phyloP scores from a whole-genome alignment of 75 land plant species.

The Chamaecyparis obtusa region DNA sequence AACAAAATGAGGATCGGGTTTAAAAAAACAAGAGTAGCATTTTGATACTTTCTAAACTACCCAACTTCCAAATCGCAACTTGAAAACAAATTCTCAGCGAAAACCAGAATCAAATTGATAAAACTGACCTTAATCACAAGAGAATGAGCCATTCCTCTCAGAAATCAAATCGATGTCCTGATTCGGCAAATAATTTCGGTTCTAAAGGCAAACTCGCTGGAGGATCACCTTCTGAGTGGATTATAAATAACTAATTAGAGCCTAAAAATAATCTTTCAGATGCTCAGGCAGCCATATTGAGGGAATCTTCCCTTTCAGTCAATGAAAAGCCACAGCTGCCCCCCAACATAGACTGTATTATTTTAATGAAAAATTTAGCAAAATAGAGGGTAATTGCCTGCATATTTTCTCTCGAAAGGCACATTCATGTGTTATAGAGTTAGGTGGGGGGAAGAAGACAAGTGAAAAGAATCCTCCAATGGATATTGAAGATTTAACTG shows the following conservation, averaged over 20 bases:
- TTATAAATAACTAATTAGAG: background rate
- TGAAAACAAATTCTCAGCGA: background rate
- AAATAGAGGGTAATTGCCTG: background rate
- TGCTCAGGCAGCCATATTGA: background rate
- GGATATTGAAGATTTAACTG: background rate
- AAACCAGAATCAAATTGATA: background rate
- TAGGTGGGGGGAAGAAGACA: background rate
- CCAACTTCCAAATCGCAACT: background rate
- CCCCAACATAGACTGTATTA: background rate
- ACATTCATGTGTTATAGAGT: background rate
- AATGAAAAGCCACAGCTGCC: background rate
- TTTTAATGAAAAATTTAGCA: background rate
- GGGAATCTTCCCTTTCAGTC: background rate
- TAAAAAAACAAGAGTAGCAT: background rate
- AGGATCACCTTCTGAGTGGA: background rate
- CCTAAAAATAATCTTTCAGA: background rate
- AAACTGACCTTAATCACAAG: conserved; percentile 1
- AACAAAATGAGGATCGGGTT: background rate
- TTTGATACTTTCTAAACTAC: background rate
- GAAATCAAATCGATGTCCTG: background rate
- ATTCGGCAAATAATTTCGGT: background rate
- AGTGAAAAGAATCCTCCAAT: background rate
- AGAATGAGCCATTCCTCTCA: background rate
- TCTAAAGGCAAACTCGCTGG: background rate
- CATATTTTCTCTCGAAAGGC: background rate